These are phyloP conservation scores for Penicillium goetzii DNA, from an alignment of 495 filamentous ascomycete species.

Conservation along the genomic window DNA sequence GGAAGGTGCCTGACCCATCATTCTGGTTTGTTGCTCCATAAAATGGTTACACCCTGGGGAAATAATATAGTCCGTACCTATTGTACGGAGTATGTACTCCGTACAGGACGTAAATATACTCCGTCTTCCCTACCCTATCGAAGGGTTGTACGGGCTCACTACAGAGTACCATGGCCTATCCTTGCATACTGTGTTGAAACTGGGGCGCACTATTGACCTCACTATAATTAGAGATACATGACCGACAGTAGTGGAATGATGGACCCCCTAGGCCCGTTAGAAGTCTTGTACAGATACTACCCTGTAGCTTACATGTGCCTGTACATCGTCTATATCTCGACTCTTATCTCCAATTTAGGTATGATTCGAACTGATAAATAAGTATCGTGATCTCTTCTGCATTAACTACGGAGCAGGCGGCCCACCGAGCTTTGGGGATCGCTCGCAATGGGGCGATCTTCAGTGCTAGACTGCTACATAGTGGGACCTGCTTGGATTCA, in stretches of 20 bases:
- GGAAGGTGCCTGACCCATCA: conserved; percentile 20
- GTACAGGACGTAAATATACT: not conserved
- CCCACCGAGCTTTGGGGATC: not conserved
- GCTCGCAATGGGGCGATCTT: not conserved
- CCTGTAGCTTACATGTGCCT: not conserved
- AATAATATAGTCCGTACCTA: not conserved
- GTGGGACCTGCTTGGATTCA: not conserved
- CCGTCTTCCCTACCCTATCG: too few relatives aligned
- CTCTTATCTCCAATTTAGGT: not conserved
- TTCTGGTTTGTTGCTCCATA: conserved; percentile 11
- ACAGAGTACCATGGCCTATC: not conserved
- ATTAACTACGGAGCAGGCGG: not conserved
- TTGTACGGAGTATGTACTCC: not conserved
- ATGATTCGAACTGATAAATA: not conserved
- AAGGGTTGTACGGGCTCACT: not conserved
- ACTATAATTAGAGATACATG: conserved; percentile 1
- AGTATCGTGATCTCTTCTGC: not conserved
- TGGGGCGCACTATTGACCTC: conserved; percentile 13
- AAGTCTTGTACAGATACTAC: not conserved
- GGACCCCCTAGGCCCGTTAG: not conserved
- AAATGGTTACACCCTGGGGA: not conserved
- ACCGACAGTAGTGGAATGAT: not conserved
- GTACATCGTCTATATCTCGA: not conserved
- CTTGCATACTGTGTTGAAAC: not conserved
- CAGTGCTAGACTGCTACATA: too few relatives aligned